phyloP scores from a whole-genome alignment of 192 early-diverging fungal species.

The Linnemannia exigua region DNA sequence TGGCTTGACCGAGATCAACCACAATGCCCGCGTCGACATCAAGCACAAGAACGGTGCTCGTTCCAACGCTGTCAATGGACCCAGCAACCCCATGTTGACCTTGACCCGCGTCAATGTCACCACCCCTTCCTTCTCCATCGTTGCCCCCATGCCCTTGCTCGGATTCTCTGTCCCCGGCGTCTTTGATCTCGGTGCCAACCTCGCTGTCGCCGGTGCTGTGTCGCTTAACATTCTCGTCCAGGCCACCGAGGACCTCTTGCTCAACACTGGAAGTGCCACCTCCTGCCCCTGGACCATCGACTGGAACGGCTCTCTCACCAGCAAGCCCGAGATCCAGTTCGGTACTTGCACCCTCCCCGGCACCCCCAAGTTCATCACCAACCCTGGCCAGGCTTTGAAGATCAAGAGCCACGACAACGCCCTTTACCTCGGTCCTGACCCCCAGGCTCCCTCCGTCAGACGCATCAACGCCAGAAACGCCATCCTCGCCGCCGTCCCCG shows the following conservation, averaged over 20 bases:
- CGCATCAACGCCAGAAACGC: conserved; percentile 5
- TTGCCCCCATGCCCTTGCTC: conserved; percentile 28
- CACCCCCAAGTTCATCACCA: conserved; percentile 22
- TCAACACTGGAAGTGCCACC: conserved; percentile 38
- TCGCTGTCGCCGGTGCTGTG: conserved; percentile 16
- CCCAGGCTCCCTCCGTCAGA: background rate
- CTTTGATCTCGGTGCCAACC: conserved; percentile 43
- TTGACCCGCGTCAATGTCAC: conserved; percentile 37
- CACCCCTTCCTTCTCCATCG: conserved; percentile 20
- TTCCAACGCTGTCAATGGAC: background rate
- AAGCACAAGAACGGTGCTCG: conserved; percentile 17
- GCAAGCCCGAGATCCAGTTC: conserved; percentile 35
- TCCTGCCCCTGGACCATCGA: conserved; percentile 47
- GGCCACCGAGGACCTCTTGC: conserved; percentile 43
- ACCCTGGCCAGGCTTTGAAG: background rate
- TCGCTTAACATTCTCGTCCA: conserved; percentile 29
- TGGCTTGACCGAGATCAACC: conserved; percentile 43
- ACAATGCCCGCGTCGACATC: conserved; percentile 24
- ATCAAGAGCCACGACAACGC: background rate
- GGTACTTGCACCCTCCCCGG: conserved; percentile 40
- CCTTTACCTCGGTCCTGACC: conserved; percentile 27
- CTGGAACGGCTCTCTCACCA: conserved; percentile 36
- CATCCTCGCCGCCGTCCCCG: background rate
- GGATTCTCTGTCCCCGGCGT: conserved; percentile 46
- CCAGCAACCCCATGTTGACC: conserved; percentile 23